These are phyloP conservation scores for Dendrobium nobile DNA, from an alignment of 106 monocot genomes.

Conservation along the genomic window DNA sequence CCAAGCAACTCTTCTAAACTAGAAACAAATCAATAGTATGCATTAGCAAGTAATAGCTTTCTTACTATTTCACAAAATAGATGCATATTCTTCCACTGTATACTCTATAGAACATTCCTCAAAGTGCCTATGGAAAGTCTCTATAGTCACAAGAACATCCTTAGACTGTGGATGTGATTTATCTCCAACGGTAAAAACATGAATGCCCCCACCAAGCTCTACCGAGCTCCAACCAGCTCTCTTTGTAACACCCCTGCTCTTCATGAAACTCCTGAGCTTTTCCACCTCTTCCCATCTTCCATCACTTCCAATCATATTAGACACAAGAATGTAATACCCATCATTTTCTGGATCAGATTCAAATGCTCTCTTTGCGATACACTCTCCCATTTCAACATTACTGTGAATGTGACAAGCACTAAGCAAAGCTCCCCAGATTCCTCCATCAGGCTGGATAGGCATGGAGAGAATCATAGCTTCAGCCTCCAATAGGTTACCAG, in stretches of 20 bases:
- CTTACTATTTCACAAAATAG: neutral
- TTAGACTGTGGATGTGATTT: conserved; percentile 17
- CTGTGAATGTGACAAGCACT: conserved; percentile 57
- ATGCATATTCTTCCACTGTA: neutral
- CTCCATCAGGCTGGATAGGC: conserved; percentile 59
- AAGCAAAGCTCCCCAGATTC: conserved; percentile 78
- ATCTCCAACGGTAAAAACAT: conserved; percentile 32
- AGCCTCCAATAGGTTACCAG: conserved; percentile 56
- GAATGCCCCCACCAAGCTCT: conserved; percentile 28
- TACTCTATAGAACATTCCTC: conserved; percentile 7
- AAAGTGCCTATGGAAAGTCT: conserved; percentile 16
- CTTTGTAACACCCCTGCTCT: conserved; percentile 35
- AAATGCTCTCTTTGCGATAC: conserved; percentile 40
- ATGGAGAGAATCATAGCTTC: conserved; percentile 50
- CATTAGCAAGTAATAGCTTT: neutral
- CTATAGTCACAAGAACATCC: neutral
- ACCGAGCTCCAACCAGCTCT: conserved; percentile 61
- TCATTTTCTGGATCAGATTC: conserved; percentile 63
- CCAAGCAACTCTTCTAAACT: neutral
- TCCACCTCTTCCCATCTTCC: conserved; percentile 67
- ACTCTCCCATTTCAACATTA: conserved; percentile 60
- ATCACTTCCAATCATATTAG: conserved; percentile 48
- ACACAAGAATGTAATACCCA: conserved; percentile 69
- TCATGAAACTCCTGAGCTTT: conserved; percentile 49
- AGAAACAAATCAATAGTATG: neutral